Evolutionary conservation across 129 eudicot species (phyloP), one percentile per base, ranked within the genome.

Genomic region (Kitagawia praeruptora): DNA sequence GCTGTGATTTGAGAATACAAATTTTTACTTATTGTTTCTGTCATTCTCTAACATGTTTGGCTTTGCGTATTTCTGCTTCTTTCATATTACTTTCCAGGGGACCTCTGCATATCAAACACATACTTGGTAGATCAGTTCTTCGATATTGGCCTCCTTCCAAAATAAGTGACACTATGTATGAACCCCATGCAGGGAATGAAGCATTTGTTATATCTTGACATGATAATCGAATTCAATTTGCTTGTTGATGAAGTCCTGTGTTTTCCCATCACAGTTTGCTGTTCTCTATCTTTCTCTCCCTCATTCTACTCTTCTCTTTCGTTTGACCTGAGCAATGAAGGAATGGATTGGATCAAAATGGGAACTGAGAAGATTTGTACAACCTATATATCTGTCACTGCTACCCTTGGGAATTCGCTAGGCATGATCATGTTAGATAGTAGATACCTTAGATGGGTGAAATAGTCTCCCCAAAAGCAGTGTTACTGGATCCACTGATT

Each of bases 111-210:
- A 79, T 92, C 25, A 79, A 90, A 82, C 84, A 90, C 85, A 95
- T 95, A 51, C 83, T 95, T 56, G 97, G 96, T 38, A 87, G 99
- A 83, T 95, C 97, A 48, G 89, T 95, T 56, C 86, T 92, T 67
- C 92, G 99, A 11, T 95, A 95, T 56, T 95, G 99, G 99, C 99
- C 99, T 27, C 99, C 99, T 31, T 81, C 96, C 58, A 92, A 87
- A 83, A 79, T 95, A 18, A 89, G 91, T 0, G 87, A 87, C 93
- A 95, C 96, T 4, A 81, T 92, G 28, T 86, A 90, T 75, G 83
- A 71, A 64, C 46, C 93, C 3, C 21, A 73, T 49, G 13, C 56
- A 18, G 71, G 41, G 39, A 87, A 75, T 80, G 80, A 84, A 80
- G 75, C 86, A 10, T 71, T 88, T 78, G 89, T 85, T 28, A 85